These are phyloP conservation scores for Cladochytrium replicatum DNA, from an alignment of 192 early-diverging fungal genomes.

Conservation along the genomic window DNA sequence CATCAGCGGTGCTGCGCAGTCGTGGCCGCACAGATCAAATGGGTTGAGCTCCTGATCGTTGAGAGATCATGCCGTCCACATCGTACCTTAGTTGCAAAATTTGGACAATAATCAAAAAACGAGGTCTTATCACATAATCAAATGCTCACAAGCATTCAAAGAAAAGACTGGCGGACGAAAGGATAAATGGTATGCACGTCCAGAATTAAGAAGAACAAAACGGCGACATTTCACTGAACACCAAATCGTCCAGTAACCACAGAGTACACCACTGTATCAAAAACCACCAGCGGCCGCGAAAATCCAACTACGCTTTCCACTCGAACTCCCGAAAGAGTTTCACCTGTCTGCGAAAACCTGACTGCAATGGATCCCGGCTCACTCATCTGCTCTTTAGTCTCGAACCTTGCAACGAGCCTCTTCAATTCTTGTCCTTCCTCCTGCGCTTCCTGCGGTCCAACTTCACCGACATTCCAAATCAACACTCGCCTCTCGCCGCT, in stretches of 20 bases:
- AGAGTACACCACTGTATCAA: neutral
- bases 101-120: too few relatives aligned
- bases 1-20: too few relatives aligned
- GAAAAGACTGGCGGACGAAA: too few relatives aligned
- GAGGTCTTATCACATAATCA: too few relatives aligned
- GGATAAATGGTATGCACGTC: too few relatives aligned
- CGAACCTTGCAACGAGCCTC: slow-evolving; percentile 1
- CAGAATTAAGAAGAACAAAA: too few relatives aligned
- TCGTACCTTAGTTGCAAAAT: too few relatives aligned
- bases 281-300: neutral
- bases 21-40: too few relatives aligned
- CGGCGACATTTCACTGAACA: slow-evolving; percentile 1
- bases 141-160: too few relatives aligned
- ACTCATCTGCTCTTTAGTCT: slow-evolving; percentile 14
- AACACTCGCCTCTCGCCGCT: slow-evolving; percentile 22
- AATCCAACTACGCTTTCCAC: slow-evolving; percentile 5
- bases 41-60: too few relatives aligned
- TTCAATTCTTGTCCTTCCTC: neutral
- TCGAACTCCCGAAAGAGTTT: slow-evolving; percentile 15
- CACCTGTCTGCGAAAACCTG: slow-evolving; percentile 11
- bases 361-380: slow-evolving; percentile 18
- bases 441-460: too few relatives aligned
- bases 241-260: slow-evolving; percentile 7
- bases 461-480: slow-evolving; percentile 28
- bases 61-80: too few relatives aligned